A percentile compares a stretch with the other conserved stretches of the same genome.
These are phyloP conservation scores for Rubroshorea leprosula DNA, from an alignment of 345 rosid genomes.

Conservation along the genomic window DNA sequence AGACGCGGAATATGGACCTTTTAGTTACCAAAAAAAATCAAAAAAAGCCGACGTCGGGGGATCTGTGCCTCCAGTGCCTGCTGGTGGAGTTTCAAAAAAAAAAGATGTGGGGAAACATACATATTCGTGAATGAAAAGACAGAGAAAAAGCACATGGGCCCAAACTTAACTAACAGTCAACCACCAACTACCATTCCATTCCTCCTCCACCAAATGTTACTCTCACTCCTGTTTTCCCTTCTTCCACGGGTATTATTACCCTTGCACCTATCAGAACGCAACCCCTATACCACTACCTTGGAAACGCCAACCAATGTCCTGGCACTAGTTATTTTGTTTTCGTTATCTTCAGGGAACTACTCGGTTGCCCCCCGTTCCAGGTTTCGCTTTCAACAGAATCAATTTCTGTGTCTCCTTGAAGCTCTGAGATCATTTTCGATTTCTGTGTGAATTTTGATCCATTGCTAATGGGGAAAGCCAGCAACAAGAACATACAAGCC, in stretches of 20 bases:
- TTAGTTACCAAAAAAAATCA: no score
- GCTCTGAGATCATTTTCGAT: neutral
- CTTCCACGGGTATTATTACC: neutral
- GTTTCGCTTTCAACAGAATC: constrained; percentile 9
- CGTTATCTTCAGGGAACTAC: constrained; percentile 2
- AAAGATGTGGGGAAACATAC: no score
- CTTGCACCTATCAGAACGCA: neutral
- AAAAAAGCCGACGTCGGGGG: no score
- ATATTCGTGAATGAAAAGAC: no score
- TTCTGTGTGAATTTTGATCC: constrained; percentile 2
- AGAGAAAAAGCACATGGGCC: no score
- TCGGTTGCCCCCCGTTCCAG: neutral
- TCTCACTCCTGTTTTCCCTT: constrained; percentile 1
- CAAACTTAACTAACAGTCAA: constrained; percentile 39
- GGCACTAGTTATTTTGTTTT: constrained; percentile 8
- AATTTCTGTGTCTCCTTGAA: neutral
- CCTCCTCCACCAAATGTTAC: neutral
- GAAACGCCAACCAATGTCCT: neutral
- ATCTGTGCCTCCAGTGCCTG: no score
- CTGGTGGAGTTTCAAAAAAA: no score
- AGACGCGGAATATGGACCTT: no score
- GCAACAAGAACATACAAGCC: constrained; percentile 74
- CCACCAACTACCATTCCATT: constrained; percentile 26
- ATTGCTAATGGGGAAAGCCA: constrained; percentile 39
- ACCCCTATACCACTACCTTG: neutral